phyloP scores from a whole-genome alignment of 2,329 filamentous ascomycete species.

The Emmonsia crescens region DNA sequence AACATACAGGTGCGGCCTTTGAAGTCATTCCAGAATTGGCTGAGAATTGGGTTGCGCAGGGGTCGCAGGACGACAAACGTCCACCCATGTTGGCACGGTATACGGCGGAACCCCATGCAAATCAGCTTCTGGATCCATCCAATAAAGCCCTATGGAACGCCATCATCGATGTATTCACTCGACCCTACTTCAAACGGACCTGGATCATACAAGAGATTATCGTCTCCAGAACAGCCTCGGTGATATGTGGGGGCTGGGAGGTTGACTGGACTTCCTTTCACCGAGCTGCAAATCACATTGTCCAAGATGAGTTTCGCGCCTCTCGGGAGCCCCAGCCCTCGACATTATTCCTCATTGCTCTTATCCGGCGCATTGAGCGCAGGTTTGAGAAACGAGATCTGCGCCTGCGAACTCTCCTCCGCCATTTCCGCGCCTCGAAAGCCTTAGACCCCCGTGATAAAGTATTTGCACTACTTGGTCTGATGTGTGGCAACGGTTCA shows the following conservation, averaged over 20 bases:
- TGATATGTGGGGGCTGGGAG: neutral
- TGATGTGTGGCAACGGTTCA: neutral
- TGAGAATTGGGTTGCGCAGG: slow-evolving; percentile 1
- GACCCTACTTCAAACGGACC: slow-evolving; percentile 3
- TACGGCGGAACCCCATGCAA: neutral
- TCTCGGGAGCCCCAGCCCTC: slow-evolving; percentile 1
- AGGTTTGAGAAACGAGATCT: slow-evolving; percentile 1
- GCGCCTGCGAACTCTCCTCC: slow-evolving; percentile 3
- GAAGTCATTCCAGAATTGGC: neutral
- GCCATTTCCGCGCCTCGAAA: slow-evolving; percentile 1
- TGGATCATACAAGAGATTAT: slow-evolving; percentile 7
- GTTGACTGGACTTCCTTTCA: slow-evolving; percentile 5
- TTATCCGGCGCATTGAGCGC: slow-evolving; percentile 3
- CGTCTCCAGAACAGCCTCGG: neutral
- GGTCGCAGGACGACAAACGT: neutral
- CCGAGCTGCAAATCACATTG: slow-evolving; percentile 4
- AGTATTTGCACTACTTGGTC: slow-evolving; percentile 10
- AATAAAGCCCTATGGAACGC: neutral
- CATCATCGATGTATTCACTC: slow-evolving; percentile 5
- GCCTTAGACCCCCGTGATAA: slow-evolving; percentile 9
- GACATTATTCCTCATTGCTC: slow-evolving; percentile 3
- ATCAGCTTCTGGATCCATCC: neutral
- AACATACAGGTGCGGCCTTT: slow-evolving; percentile 1
- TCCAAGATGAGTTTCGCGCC: slow-evolving; percentile 3
- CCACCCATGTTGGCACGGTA: neutral